A percentile compares a stretch with the other conserved stretches of the same genome.
Conservation (phyloP, 495 filamentous ascomycete species). For the Penicilliopsis zonata region DNA sequence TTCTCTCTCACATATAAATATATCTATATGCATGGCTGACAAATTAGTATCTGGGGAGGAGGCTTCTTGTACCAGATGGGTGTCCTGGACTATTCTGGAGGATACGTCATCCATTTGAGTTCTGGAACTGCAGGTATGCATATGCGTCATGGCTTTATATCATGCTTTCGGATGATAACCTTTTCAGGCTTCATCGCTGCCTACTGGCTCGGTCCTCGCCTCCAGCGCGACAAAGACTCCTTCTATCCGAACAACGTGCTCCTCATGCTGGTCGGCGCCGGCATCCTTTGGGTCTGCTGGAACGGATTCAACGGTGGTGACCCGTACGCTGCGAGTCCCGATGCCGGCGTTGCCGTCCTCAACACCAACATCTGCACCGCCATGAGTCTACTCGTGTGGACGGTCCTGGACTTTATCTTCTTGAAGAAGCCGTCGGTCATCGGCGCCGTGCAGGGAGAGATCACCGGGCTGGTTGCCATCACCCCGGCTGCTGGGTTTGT, state of each 20-base stretch:
- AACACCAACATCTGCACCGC: conserved; percentile 45
- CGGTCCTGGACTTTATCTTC: conserved; percentile 30
- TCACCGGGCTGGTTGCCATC: conserved; percentile 43
- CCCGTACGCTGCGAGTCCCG: conserved; percentile 40
- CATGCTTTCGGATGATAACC: neutral
- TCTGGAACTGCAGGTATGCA: conserved; percentile 35
- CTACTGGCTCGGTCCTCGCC: conserved; percentile 42
- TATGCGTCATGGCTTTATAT: neutral
- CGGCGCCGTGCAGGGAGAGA: conserved; percentile 42
- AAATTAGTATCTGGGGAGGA: conserved; percentile 43
- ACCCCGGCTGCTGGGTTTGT: conserved; percentile 45
- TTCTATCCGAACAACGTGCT: conserved; percentile 40
- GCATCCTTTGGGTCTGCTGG: conserved; percentile 48
- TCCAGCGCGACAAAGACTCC: conserved; percentile 35
- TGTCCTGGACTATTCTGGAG: conserved; percentile 46
- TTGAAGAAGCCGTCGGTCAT: conserved; percentile 41
- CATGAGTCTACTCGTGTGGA: conserved; percentile 38
- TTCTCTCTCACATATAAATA: no score
- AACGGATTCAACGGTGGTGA: conserved; percentile 49
- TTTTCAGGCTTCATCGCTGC: conserved; percentile 34
- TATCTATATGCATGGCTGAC: conserved; percentile 10
- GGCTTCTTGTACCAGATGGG: conserved; percentile 39
- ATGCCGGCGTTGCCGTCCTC: conserved; percentile 44
- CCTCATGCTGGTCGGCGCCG: conserved; percentile 37
- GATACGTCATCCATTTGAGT: conserved; percentile 46